phyloP scores from a whole-genome alignment of 192 early-diverging fungal genomes.

The Rhizophagus sp. region DNA sequence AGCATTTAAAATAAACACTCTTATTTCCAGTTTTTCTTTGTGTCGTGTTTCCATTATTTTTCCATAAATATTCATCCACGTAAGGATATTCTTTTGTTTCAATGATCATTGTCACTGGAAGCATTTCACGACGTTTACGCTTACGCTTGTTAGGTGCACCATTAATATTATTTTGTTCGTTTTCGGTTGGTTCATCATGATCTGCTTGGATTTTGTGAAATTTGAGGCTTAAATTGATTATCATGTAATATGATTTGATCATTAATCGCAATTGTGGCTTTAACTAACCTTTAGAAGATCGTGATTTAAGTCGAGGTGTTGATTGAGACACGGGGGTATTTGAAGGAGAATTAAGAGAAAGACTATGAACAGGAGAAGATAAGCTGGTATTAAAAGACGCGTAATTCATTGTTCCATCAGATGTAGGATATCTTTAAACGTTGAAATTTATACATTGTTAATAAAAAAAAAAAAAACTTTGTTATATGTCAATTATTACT shows the following conservation, averaged over 20 bases:
- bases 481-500: neutral
- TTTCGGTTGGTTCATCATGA: constrained; percentile 7
- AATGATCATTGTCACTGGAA: constrained; percentile 59
- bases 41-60: constrained; percentile 62
- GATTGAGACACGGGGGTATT: neutral
- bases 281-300: neutral
- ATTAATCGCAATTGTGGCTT: neutral
- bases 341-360: neutral
- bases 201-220: neutral
- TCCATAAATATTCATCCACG: constrained; percentile 54
- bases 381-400: neutral
- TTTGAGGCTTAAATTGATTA: neutral
- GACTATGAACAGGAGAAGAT: neutral
- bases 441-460: neutral
- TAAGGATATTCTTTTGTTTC: constrained; percentile 53
- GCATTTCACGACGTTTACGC: constrained; percentile 60
- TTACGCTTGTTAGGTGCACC: constrained; percentile 36
- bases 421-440: neutral
- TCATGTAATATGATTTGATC: neutral
- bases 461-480: neutral
- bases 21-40: constrained; percentile 58
- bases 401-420: neutral
- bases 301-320: neutral
- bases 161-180: constrained; percentile 26
- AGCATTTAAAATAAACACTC: constrained; percentile 63